phyloP scores from a whole-genome alignment of 768 basidiomycete genomes.

The Collybia mongolica region DNA sequence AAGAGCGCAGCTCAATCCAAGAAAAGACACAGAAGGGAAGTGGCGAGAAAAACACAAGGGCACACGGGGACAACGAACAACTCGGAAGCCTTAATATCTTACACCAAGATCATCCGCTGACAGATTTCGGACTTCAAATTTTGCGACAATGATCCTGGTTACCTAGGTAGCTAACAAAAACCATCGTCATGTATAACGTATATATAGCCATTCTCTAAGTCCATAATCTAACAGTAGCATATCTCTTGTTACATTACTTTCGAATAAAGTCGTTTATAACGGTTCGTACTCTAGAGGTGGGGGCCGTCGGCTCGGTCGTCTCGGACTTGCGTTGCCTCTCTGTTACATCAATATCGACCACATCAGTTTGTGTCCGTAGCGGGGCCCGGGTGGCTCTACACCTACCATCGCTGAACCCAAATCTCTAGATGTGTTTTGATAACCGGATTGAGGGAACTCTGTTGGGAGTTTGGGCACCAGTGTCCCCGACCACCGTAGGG shows the following conservation, averaged over 20 bases:
- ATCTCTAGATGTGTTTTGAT: slow-evolving; percentile 15
- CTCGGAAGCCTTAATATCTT: slow-evolving; percentile 1
- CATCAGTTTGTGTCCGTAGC: slow-evolving; percentile 3
- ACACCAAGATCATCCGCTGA: not conserved
- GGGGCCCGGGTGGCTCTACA: not conserved
- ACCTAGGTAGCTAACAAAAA: slow-evolving; percentile 9
- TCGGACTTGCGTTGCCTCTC: slow-evolving; percentile 18
- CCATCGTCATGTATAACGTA: not conserved
- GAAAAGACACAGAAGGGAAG: slow-evolving; percentile 19
- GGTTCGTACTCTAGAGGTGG: slow-evolving; percentile 21
- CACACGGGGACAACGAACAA: slow-evolving; percentile 9
- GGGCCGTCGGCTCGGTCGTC: slow-evolving; percentile 28
- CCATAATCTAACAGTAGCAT: no score
- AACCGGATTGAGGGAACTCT: no score
- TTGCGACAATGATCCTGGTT: slow-evolving; percentile 10
- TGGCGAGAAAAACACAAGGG: slow-evolving; percentile 7
- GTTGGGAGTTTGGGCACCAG: no score
- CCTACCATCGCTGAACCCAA: slow-evolving; percentile 10
- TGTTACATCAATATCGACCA: slow-evolving; percentile 10
- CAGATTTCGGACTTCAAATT: slow-evolving; percentile 19
- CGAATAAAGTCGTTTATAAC: not conserved
- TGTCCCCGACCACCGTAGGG: slow-evolving; percentile 19
- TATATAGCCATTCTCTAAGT: no score
- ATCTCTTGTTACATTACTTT: no score
- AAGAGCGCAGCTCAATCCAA: slow-evolving; percentile 31